phyloP scores from a whole-genome alignment of 768 basidiomycete genomes.

The Naematelia encephala region DNA sequence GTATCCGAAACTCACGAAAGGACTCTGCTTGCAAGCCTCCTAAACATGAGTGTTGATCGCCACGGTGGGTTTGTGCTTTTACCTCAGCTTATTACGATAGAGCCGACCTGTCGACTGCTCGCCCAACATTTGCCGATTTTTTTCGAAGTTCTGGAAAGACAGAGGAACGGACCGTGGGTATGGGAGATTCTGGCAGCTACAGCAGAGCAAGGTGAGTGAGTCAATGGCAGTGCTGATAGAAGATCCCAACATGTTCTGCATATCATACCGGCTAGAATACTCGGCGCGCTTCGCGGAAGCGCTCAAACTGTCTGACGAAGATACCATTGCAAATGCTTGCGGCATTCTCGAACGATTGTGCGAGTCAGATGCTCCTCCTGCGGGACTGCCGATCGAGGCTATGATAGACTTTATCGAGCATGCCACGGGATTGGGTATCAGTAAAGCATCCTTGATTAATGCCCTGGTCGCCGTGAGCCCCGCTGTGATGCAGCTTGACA shows the following conservation, averaged over 20 bases:
- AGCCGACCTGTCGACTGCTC: not conserved
- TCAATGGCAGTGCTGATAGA: not conserved
- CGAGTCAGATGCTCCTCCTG: not conserved
- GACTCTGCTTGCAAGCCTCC: conserved; percentile 14
- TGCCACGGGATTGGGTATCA: conserved; percentile 4
- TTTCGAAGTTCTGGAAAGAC: not conserved
- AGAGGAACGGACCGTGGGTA: not conserved
- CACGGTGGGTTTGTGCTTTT: conserved; percentile 18
- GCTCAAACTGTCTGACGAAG: not conserved
- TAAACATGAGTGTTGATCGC: conserved; percentile 24
- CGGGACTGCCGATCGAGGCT: not conserved
- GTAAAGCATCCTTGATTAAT: conserved; percentile 18
- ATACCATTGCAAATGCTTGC: not conserved
- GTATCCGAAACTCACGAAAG: not conserved
- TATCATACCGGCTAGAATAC: not conserved
- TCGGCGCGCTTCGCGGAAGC: not conserved
- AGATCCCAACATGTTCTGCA: not conserved
- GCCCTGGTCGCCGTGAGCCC: conserved; percentile 20
- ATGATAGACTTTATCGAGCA: not conserved
- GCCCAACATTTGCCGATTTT: not conserved
- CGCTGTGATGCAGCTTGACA: not conserved
- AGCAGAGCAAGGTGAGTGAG: not conserved
- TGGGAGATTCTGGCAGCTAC: not conserved
- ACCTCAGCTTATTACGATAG: not conserved
- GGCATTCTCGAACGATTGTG: not conserved